Evolutionary conservation across 2,329 filamentous ascomycete genomes (phyloP).

Genomic region (Scortechinia acanthostroma): DNA sequence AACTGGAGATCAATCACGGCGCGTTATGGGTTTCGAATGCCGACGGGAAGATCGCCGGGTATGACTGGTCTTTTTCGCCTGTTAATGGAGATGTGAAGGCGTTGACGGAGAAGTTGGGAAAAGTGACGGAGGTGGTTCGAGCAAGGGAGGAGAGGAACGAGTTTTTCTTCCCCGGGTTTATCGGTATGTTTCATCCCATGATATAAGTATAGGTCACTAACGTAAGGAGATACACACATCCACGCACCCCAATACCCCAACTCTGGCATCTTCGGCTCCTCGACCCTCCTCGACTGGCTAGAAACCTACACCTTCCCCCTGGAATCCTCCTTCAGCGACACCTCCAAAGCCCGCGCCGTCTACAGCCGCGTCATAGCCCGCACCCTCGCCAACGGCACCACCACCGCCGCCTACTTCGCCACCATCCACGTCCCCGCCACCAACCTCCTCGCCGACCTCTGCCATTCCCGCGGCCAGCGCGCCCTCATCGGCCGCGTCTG

Average conservation of each 20-base stretch:
- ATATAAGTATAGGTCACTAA: too few relatives aligned
- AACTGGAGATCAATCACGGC: neutral
- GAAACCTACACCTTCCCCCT: conserved; percentile 3
- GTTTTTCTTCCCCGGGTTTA: conserved; percentile 2
- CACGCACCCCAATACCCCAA: conserved; percentile 3
- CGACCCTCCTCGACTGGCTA: conserved; percentile 2
- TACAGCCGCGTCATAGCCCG: conserved; percentile 1
- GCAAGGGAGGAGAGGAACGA: conserved; percentile 2
- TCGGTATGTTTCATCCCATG: conserved; percentile 1
- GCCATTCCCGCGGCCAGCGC: neutral
- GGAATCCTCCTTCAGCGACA: neutral
- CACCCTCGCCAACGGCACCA: conserved; percentile 1
- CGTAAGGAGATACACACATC: conserved; percentile 2
- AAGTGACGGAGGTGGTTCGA: neutral
- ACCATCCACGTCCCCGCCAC: conserved; percentile 4
- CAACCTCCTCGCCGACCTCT: neutral
- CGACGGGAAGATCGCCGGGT: neutral
- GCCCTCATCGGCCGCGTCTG: conserved; percentile 3
- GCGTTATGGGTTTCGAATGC: neutral
- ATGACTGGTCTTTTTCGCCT: neutral
- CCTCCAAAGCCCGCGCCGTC: neutral
- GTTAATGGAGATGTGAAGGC: neutral
- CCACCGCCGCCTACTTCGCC: conserved; percentile 3
- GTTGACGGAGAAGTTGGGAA: neutral
- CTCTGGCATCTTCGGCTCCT: neutral